These are phyloP conservation scores for Saccharum officinarum DNA, from an alignment of 176 grass and related monocot genomes.

Conservation along the genomic window DNA sequence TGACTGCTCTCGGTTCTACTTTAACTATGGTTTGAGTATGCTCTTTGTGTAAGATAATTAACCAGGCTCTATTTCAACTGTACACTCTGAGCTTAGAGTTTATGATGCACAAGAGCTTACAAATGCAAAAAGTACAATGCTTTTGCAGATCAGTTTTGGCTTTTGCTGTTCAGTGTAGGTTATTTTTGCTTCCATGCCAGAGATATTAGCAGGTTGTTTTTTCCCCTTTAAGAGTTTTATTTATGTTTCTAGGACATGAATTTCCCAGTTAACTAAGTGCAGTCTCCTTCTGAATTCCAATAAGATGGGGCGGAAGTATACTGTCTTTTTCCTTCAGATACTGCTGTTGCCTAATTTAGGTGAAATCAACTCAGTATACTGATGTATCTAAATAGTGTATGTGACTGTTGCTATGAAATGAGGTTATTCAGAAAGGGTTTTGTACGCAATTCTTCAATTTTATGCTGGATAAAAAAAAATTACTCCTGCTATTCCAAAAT, in stretches of 20 bases:
- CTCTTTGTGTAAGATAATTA: neutral
- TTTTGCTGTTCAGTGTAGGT: neutral
- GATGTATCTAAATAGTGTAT: neutral
- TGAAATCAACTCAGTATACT: neutral
- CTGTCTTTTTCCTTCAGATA: neutral
- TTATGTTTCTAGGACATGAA: neutral
- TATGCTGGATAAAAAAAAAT: too few relatives aligned
- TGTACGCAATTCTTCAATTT: too few relatives aligned
- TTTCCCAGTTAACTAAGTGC: neutral
- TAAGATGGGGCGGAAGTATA: neutral
- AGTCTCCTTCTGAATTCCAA: neutral
- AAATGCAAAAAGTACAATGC: neutral
- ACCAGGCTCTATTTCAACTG: neutral
- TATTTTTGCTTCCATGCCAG: neutral
- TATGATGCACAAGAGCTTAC: neutral
- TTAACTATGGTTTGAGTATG: neutral
- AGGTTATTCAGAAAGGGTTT: constrained; percentile 1
- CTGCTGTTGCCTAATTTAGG: neutral
- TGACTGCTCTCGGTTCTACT: neutral
- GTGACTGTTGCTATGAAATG: neutral
- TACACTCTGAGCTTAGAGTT: neutral
- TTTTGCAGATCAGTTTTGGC: constrained; percentile 1
- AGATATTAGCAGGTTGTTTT: neutral
- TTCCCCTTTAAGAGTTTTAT: neutral
- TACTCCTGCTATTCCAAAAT: neutral